Base-by-base conservation (phyloP, 106 monocot species). In the Dendrobium nobile region DNA sequence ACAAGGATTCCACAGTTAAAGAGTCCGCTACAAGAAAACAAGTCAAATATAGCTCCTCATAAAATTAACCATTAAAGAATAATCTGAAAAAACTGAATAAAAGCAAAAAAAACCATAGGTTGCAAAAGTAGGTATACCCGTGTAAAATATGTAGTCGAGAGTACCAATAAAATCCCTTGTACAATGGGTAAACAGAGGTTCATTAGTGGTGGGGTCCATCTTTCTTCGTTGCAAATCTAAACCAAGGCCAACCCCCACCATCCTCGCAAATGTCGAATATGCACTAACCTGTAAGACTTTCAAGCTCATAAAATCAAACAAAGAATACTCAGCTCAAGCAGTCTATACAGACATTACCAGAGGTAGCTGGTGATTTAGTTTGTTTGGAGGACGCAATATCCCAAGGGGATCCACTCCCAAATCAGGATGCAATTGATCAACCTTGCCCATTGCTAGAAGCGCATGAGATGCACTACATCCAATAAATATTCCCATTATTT, bases 121-220 rank as follows among this genome's bases (percentile, higher is more conserved):
- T 11, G 47, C 47, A 47, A 47, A 22, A 22, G 9, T 24, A 65
- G 64, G 28, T 9, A 13, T 80, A 95, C 99, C 99, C 33, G 99
- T 91, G 87, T 95, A 99, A 78, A 99, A 99, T 79, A 99, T 95
- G 84, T 99, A 99, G 82, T 99, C 99, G 78, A 88, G 51, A 10
- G 99, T 99, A 16, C 93, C 95, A 79, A 92, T 86, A 75, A 95
- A 95, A 82, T 93, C 91, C 73, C 90, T 90, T 1, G 93, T 99
- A 61, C 85, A 95, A n/a, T 90, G 88, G 67, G 99, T 99, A 59
- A 95, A 95, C 5, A 99, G 82, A 67, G 99, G 99, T 86, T 99
- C 99, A 79, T 95, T 87, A 80, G 91, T 95, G 68, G 84, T 61
- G 13, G 90, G 83, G 47, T 99, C 93, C 83, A 95, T 87, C 61